Evolutionary conservation across 768 basidiomycete genomes (phyloP).

Genomic region (Termitomyces sp.): DNA sequence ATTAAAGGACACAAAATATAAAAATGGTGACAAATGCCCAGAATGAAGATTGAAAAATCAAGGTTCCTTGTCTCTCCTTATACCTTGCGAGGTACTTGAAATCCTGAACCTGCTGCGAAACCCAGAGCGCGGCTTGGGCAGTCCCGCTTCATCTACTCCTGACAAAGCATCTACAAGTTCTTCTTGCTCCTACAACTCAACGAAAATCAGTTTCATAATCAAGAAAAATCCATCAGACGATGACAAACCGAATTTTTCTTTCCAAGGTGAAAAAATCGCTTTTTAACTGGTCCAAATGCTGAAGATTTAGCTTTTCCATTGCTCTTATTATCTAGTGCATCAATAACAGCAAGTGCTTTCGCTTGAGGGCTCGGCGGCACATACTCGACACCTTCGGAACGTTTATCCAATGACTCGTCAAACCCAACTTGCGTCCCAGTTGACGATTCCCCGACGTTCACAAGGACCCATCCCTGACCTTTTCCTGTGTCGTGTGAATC

Average conservation of each 20-base stretch:
- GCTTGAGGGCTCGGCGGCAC: slow-evolving; percentile 29
- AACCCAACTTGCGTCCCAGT: slow-evolving; percentile 3
- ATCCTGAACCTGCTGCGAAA: slow-evolving; percentile 28
- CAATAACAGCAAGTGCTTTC: slow-evolving; percentile 58
- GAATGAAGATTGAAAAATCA: slow-evolving; percentile 6
- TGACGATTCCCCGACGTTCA: slow-evolving; percentile 46
- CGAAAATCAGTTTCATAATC: background rate
- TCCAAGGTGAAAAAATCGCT: slow-evolving; percentile 32
- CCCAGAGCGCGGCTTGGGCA: slow-evolving; percentile 19
- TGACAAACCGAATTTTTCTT: slow-evolving; percentile 33
- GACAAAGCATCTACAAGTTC: background rate
- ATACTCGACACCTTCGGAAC: background rate
- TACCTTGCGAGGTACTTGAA: slow-evolving; percentile 30
- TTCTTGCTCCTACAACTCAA: background rate
- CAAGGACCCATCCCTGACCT: slow-evolving; percentile 60
- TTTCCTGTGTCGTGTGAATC: slow-evolving; percentile 19
- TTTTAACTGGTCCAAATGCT: slow-evolving; percentile 7
- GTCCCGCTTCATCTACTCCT: background rate
- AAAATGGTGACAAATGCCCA: background rate
- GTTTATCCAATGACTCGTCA: background rate
- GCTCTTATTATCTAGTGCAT: slow-evolving; percentile 47
- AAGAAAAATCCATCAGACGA: background rate
- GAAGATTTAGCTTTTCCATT: slow-evolving; percentile 23
- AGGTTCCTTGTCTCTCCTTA: slow-evolving; percentile 29
- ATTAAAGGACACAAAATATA: background rate